Base-by-base conservation (phyloP, 2,329 filamentous ascomycete species). In the Ambrosiella beaveri region DNA sequence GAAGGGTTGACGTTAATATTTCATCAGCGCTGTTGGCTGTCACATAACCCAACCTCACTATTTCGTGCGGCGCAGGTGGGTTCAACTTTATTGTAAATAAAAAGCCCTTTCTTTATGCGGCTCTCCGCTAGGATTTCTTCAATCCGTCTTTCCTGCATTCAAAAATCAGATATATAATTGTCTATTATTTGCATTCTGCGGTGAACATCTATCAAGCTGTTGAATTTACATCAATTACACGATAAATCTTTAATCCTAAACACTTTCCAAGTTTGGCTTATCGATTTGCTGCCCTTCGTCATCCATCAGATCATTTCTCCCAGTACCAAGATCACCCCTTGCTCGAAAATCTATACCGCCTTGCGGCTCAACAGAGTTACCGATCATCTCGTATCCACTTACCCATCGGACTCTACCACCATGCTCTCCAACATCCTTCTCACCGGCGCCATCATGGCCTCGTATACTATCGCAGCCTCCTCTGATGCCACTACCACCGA, bases 361-460 rank as follows among this genome's bases (percentile, higher is more conserved):
- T 54, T 41, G 52, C 37, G 52, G 52, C 52, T 54, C 38, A 54
- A 54, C 52, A 27, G 7, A 51, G 17, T 19, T 51, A 51, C 17
- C 19, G 27, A 51, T 51, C 47, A 27, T 5, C 27, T 19, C 36
- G 54, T 47, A 13, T 44, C 39, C 54, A 19, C 13, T 11, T 51
- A 27, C 11, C 13, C 19, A 8, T 38, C 19, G 7, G 12, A 36
- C 13, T 19, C 13, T 27, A 12, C 17, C 44, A 58, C 36, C 50
- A 60, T 60, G 59, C 59, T 17, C 44, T 13, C 56, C 37, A 60
- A 37, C 17, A 50, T n/a, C 36, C 6, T 60, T 52, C 17, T 60
- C 6, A 19, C 39, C 15, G 38, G 41, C 11, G 59, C 47, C 41
- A 19, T 60, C 12, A 51, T 60, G 57, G 52, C 51, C 15, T 52